These are phyloP conservation scores for Mycena sp. DNA, from an alignment of 1,284 basidiomycete genomes.

Conservation along the genomic window DNA sequence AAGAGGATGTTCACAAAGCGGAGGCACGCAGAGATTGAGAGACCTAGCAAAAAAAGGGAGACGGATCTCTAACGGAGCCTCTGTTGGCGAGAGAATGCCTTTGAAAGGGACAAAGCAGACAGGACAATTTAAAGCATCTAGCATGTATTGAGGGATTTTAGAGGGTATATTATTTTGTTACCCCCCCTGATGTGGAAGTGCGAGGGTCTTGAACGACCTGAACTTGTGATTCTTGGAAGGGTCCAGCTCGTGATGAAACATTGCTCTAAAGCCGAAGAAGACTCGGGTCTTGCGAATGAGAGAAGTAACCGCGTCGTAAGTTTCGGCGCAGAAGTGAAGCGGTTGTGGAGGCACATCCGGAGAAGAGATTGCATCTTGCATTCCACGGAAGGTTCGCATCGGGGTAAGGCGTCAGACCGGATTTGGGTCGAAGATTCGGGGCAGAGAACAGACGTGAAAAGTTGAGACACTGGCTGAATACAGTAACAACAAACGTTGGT, in stretches of 20 bases:
- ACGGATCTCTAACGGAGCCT: too few species aligned
- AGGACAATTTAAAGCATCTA: too few species aligned
- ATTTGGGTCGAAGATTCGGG: too few species aligned
- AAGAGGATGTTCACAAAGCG: neutral
- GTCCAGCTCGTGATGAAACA: neutral
- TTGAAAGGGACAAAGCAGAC: neutral
- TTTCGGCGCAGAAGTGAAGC: too few species aligned
- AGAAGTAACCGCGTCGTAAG: neutral
- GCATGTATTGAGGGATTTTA: neutral
- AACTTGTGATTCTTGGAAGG: neutral
- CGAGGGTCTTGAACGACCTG: neutral
- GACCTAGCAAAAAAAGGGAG: neutral
- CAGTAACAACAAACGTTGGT: too few species aligned
- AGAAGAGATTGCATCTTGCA: too few species aligned
- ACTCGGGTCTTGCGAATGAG: neutral
- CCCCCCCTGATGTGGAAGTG: neutral
- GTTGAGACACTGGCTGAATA: too few species aligned
- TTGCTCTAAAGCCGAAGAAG: neutral
- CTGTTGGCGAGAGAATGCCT: neutral
- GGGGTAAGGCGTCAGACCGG: too few species aligned
- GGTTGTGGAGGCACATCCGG: too few species aligned
- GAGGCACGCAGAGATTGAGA: neutral
- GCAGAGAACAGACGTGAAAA: too few species aligned
- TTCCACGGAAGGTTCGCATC: too few species aligned
- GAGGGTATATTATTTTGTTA: neutral